Evolutionary conservation across 768 basidiomycete species (phyloP), one percentile per base, ranked within the genome.

Genomic region (Suillus fuscotomentosus): DNA sequence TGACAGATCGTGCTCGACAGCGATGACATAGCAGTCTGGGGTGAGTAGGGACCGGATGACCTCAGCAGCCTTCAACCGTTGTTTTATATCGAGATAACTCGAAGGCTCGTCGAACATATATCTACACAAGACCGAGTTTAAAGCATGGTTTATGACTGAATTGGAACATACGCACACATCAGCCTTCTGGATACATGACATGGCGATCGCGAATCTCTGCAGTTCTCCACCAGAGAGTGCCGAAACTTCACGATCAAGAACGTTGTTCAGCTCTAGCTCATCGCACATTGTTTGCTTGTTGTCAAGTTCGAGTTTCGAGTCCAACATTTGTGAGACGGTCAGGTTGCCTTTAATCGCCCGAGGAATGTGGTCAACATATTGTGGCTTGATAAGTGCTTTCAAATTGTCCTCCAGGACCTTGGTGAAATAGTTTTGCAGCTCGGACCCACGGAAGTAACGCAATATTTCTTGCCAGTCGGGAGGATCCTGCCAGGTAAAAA

Each of bases 71-170:
- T 88, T 91, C 69, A 99, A 79, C 72, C 97, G 92, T 76, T 99
- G 97, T 77, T 87, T 93, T 78, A 99, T 86, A 82, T 99, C 97
- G 69, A 99, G 86, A 75, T 99, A 99, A 82, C 92, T 94, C 39
- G 97, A 99, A 17, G 97, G 97, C 75, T 99, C 97, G 81, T 99
- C 95, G 73, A 98, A 98, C 95, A 98, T 98, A 82, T 97, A 97
- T 43, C 93, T 95, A 73, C 31, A 60, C 1, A 31, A 27, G 17
- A 15, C 62, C 27, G 41, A 65, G 64, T 22, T 9, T 68, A 60
- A 54, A 69, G 65, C 27, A 61, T 56, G 54, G 13, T 24, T 3
- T 41, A 60, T 22, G 15, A 38, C 38, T 38, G 38, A 54, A 9
- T 64, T 31, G 63, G 27, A 54, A 61, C 63, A 50, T 47, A 82